These are phyloP conservation scores for Lactuca sativa DNA, from an alignment of 129 eudicot genomes.

Conservation along the genomic window DNA sequence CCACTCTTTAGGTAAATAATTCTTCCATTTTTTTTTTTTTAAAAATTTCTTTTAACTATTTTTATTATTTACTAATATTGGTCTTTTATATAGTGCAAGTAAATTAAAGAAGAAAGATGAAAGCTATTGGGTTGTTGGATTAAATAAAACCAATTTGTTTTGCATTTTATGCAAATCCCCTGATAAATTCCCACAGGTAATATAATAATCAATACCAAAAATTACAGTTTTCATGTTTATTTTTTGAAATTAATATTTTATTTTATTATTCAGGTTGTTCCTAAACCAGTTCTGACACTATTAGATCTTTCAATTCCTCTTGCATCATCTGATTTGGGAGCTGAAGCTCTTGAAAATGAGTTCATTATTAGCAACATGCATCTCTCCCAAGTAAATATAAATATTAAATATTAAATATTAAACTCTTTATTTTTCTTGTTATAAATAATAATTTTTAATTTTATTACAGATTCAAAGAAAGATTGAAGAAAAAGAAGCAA, in stretches of 20 bases:
- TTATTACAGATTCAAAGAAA: conserved; percentile 68
- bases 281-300: conserved; percentile 83
- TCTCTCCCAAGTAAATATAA: conserved; percentile 51
- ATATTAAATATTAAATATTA: no score
- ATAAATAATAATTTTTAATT: not conserved
- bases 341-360: conserved; percentile 90
- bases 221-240: not conserved
- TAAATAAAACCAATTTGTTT: conserved; percentile 76
- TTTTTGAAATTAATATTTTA: conserved; percentile 1
- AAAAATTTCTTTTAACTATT: conserved; percentile 19
- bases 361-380: conserved; percentile 70
- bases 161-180: conserved; percentile 92
- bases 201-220: not conserved
- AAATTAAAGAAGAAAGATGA: conserved; percentile 74
- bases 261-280: conserved; percentile 49
- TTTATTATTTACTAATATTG: not conserved
- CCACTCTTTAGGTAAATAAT: conserved; percentile 79
- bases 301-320: conserved; percentile 87
- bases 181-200: conserved; percentile 86
- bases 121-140: conserved; percentile 88
- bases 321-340: conserved; percentile 94
- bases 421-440: not conserved
- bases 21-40: conserved; percentile 17
- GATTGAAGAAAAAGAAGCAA: conserved; percentile 61
- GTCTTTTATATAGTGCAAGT: conserved; percentile 50